A percentile compares a stretch with the other conserved stretches of the same genome.
Conservation (phyloP, 371 early-diverging fungal species). For the Funneliformis caledonium region DNA sequence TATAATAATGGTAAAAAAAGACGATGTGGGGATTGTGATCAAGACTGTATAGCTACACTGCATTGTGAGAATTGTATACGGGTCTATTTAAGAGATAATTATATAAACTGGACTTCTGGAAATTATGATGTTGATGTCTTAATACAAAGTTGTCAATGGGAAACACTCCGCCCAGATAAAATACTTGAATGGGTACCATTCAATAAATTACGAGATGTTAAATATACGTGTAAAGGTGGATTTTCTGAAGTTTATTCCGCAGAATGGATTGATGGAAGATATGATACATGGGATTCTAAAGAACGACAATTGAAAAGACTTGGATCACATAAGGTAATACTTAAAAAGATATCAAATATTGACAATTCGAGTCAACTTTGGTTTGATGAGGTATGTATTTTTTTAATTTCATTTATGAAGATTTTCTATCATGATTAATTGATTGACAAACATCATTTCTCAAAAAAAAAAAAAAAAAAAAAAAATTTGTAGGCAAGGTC, state of each 20-base stretch:
- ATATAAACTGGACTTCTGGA: conserved; percentile 14
- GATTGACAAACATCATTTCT: neutral
- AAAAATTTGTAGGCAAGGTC: neutral
- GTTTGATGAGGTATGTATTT: no score
- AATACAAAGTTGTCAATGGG: conserved; percentile 16
- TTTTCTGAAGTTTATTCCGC: neutral
- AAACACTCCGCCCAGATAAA: neutral
- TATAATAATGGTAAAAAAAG: neutral
- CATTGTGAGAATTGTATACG: conserved; percentile 12
- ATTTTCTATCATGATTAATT: no score
- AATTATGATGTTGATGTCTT: neutral
- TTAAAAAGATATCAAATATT: no score
- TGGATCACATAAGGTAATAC: no score
- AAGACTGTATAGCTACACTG: neutral
- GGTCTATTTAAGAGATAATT: conserved; percentile 5
- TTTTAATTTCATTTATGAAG: no score
- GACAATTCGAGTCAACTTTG: no score
- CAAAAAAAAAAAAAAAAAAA: no score
- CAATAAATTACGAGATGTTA: neutral
- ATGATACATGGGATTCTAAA: no score
- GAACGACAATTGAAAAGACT: no score
- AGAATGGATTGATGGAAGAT: no score
- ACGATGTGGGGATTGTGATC: neutral
- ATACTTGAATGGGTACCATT: conserved; percentile 26
- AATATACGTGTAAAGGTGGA: neutral